phyloP scores from a whole-genome alignment of 1,284 basidiomycete genomes.

The Heterobasidion annosum region DNA sequence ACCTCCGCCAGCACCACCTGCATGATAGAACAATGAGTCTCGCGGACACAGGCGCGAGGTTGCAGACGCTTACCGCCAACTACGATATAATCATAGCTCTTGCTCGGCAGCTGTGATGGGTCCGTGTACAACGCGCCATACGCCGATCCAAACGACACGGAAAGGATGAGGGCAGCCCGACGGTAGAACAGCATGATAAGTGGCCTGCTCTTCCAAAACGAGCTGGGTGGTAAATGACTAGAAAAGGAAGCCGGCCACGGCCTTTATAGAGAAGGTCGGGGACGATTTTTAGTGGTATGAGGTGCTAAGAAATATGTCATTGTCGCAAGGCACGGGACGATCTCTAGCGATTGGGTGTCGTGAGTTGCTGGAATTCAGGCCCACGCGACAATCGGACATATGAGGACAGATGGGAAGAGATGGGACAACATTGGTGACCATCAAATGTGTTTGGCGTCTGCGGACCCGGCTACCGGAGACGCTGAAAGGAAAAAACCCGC shows the following conservation, averaged over 20 bases:
- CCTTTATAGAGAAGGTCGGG: no score
- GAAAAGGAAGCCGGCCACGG: background rate
- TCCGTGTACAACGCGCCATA: background rate
- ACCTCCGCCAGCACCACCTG: constrained; percentile 5
- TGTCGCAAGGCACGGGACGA: background rate
- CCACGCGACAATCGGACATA: background rate
- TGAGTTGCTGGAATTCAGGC: background rate
- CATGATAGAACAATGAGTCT: background rate
- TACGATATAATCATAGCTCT: constrained; percentile 6
- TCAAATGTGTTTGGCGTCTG: no score
- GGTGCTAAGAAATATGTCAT: background rate
- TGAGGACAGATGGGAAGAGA: background rate
- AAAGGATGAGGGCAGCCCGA: background rate
- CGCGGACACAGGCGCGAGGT: background rate
- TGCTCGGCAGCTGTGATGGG: background rate
- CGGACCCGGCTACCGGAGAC: no score
- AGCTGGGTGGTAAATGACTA: background rate
- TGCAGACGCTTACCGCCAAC: constrained; percentile 3
- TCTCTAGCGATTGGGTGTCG: background rate
- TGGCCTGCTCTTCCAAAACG: background rate
- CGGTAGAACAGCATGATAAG: background rate
- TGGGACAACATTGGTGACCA: no score
- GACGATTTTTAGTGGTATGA: no score
- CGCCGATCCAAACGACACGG: background rate
- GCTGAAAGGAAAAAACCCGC: no score